Base-by-base conservation (phyloP, 2,329 filamentous ascomycete genomes). In the Phaeosphaeriaceae sp. region DNA sequence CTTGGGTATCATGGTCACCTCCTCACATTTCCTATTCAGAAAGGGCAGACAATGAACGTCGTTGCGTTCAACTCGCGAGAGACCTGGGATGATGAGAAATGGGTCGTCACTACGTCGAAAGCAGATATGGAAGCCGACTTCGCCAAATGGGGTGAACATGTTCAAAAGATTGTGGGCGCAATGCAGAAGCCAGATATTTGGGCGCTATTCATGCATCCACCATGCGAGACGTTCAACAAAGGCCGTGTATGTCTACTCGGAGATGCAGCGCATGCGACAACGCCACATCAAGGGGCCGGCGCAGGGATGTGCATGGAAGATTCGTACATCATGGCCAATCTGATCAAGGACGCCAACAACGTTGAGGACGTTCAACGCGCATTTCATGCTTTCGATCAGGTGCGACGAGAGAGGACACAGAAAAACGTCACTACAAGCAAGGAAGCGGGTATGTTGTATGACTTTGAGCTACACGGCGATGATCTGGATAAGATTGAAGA, bases 11-110 rank as follows among this genome's bases (percentile, higher is more conserved):
- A 81, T 55, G 86, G 84, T 0, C 88, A 91, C 68, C 65, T 86
- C 3, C 79, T 90, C 25, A 88, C 84, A 0, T 90, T 89, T 65
- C 86, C 88, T 0, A 85, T 90, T 4, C 83, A 85, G n/a, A 78
- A 82, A 22, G 84, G 83, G 9, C 79, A 81, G 31, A 81, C 83
- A 4, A 82, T 89, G 75, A 90, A 90, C 68, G 73, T 75, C 9
- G 74, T 76, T n/a, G 74, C 74, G 9, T 76, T 76, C 51, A 68
- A 57, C 53, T 75, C 73, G 1, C 67, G 70, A 42, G 61, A 73
- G 48, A 67, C 70, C 6, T 76, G 74, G 74, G 68, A 72, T 7
- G 49, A 73, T 27, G 66, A 69, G 2, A 71, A 74, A 48, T 76
- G 74, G 74, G 73, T 76, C 24, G 66, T 75, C 33, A 60, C 60